Base-by-base conservation (phyloP, 192 early-diverging fungal genomes). In the Coemansia sp. region DNA sequence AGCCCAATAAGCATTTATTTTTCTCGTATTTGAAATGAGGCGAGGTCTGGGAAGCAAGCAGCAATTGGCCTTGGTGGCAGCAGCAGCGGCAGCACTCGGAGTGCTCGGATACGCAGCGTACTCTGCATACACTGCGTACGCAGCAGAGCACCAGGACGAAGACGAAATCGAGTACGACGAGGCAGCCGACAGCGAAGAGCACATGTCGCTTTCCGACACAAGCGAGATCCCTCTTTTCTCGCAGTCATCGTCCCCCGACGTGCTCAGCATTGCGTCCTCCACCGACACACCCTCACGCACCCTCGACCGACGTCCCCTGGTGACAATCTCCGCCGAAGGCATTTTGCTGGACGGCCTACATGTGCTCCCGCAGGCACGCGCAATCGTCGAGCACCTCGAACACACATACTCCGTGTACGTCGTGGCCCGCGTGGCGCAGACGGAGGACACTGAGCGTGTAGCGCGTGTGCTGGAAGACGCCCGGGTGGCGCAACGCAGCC, bases 261-360 rank as follows among this genome's bases (percentile, higher is more conserved):
- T 9, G 3, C 9, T 9, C 34, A 37, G 34, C 34, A 3, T 37
- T 10, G 34, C 5, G 1, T 37, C 34, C 7, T 37, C 34, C 3
- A 9, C 34, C 34, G 3, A 3, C 1, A 37, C 34, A 8, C 6
- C 18, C 13, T 1, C 2, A 1, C 2, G 14, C n/a, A 47, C 15
- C 41, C 19, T 17, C 8, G 25, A 44, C 2, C 4, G 12, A 24
- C 37, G 13, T 2, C 17, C 24, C 13, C 8, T 47, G 18, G 42
- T 78, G 56, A 67, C 55, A 6, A 53, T 78, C 33, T 71, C 68
- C 40, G 74, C 74, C 2, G 57, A 54, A 0, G 74, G 65, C 2
- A 63, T 67, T 9, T 3, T 78, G 0, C 34, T 78, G 9, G 52
- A 62, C 51, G 59, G 46, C 52, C 47, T 66, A 0, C 19, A 39